Base-by-base conservation (phyloP, 116 monocot species). In the Iris pallida region DNA sequence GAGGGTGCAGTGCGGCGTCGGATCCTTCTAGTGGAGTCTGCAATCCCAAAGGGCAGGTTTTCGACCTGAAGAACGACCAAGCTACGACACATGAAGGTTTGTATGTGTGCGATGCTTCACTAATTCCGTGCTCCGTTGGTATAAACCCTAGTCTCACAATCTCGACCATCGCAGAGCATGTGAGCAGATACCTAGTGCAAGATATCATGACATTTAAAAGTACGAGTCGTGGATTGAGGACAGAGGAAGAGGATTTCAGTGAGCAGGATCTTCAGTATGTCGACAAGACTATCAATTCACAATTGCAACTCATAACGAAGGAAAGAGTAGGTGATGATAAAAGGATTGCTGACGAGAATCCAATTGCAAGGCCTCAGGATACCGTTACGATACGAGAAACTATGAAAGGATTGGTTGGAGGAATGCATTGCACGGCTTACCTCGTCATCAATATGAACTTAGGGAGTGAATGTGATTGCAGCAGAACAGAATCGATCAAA, bases 51-150 rank as follows among this genome's bases (percentile, higher is more conserved):
- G 80, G 80, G 16, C 70, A 66, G 42, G 74, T 80, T 15, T 80
- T 70, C 40, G 49, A 73, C 16, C 61, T 46, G 30, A 61, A 18
- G 41, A 42, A 5, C 40, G 43, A 73, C 20, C 69, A 70, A 13
- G 4, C 19, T 43, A 9, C 43, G 30, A 65, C 70, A 12, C 80
- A 80, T 65, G 57, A 70, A 59, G 80, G 80, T 4, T 42, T 80
- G 17, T 80, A 74, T 51, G 58, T 75, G 5, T 80, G 65, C 53
- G 80, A 80, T 66, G 79, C 74, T 40, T 79, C 79, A 52, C 4
- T 79, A 59, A 79, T 79, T 65, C 79, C 79, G 53, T 79, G 79
- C 42, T 79, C 74, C 49, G 58, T 74, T 20, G 79, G 79, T 14
- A 70, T 70, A 51, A 79, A 74, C 8, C 79, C 79, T 59, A 51